Base-by-base conservation (phyloP, 1,284 basidiomycete species). In the Rhizoctonia solani region DNA sequence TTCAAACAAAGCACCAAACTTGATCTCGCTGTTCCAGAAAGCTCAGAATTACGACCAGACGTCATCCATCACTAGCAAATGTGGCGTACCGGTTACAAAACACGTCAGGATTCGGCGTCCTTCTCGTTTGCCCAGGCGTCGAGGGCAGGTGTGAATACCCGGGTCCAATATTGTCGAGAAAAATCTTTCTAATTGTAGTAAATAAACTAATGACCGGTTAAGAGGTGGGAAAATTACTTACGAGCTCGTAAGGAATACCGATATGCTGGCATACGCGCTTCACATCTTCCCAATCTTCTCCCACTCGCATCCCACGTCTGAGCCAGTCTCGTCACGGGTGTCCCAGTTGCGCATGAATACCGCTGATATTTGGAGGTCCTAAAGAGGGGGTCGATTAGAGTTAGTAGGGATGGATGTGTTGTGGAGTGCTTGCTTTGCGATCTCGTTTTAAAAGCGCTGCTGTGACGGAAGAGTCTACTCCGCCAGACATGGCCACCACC, bases 291-390 rank as follows among this genome's bases (percentile, higher is more conserved):
- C 92, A 98, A 73, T 98, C 95, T 66, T 87, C 77, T 98, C 90
- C 96, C 96, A 98, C 74, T 93, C 89, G 75, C 96, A 98, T 0
- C 93, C 92, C 34, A 82, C 80, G 73, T 90, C 87, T 6, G 82
- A 83, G 46, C 83, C 89, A 49, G 81, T 85, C 77, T 89, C 89
- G 73, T 89, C 85, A 54, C 85, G 82, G 16, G 83, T 87, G 72
- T 88, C 94, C 95, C 96, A 98, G 72, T 98, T 98, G 25, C 93
- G 86, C 96, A 98, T 98, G 77, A 90, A 98, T 0, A 98, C 83
- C 1, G 93, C 94, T 66, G 86, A 90, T 16, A 94, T 82, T 73
- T 93, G 85, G 72, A 87, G 90, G 69, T 89, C 89, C 87, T 92
- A 69, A n/a, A n/a, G n/a, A n/a, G n/a, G n/a, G n/a, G n/a, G n/a